Conservation (phyloP, 371 early-diverging fungal genomes). For the Zychaea mexicana region DNA sequence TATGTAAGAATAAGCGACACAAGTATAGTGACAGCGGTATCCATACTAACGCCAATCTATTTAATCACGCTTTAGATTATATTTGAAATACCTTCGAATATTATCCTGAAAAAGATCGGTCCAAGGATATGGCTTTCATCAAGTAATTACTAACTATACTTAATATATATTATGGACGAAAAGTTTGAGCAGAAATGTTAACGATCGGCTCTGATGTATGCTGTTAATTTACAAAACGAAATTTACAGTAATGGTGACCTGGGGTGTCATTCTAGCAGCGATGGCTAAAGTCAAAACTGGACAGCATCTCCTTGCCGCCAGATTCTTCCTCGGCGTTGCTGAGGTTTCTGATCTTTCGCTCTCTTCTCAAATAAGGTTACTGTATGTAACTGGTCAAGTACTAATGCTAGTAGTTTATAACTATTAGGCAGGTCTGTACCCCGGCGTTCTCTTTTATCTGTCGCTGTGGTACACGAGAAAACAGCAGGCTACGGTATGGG, state of each 20-base stretch:
- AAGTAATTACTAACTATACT: slow-evolving; percentile 42
- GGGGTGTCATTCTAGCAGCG: slow-evolving; percentile 45
- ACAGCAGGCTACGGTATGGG: slow-evolving; percentile 60
- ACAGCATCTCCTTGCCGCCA: slow-evolving; percentile 53
- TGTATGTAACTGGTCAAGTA: too few species aligned
- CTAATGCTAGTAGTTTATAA: neutral
- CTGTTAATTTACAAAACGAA: too few species aligned
- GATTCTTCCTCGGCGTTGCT: slow-evolving; percentile 73
- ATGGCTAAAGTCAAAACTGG: slow-evolving; percentile 48
- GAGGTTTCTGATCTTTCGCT: slow-evolving; percentile 45
- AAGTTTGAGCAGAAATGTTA: too few species aligned
- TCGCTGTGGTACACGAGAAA: slow-evolving; percentile 50
- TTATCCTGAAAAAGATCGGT: slow-evolving; percentile 65
- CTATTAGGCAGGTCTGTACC: neutral
- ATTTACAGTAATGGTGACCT: slow-evolving; percentile 30
- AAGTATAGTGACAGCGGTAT: too few species aligned
- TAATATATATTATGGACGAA: neutral
- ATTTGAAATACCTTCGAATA: slow-evolving; percentile 74
- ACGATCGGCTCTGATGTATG: too few species aligned
- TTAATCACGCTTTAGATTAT: slow-evolving; percentile 37
- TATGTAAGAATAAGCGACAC: slow-evolving; percentile 53
- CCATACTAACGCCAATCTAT: too few species aligned
- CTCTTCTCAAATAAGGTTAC: neutral
- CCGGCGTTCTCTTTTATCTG: slow-evolving; percentile 49
- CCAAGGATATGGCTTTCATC: slow-evolving; percentile 75